A percentile compares a stretch with the other conserved stretches of the same genome.
Conservation (phyloP, 2,329 filamentous ascomycete species). For the Xylariomycetidae sp. region DNA sequence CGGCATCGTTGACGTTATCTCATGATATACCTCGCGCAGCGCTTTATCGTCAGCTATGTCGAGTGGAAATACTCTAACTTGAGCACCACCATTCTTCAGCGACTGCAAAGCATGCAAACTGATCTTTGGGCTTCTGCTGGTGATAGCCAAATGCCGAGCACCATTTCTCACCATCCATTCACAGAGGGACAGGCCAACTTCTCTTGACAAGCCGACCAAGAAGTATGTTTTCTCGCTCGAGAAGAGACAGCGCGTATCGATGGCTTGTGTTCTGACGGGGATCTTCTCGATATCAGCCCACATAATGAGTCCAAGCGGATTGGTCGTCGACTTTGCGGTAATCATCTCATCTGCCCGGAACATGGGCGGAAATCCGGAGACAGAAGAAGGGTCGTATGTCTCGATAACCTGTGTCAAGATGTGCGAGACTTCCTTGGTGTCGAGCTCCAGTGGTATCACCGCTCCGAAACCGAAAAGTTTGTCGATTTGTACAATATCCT, state of each 20-base stretch:
- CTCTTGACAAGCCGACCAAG: conserved; percentile 27
- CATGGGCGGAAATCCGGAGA: no score
- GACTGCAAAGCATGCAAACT: background rate
- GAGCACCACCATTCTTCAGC: background rate
- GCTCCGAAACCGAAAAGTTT: no score
- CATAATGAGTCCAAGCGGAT: no score
- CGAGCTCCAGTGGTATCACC: no score
- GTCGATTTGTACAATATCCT: no score
- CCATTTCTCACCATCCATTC: conserved; percentile 32
- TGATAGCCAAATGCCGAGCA: conserved; percentile 30
- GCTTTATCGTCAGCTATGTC: background rate
- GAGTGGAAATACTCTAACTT: background rate
- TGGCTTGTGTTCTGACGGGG: background rate
- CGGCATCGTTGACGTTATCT: conserved; percentile 3
- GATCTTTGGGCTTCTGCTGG: conserved; percentile 32
- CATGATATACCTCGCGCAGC: background rate
- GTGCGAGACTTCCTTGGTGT: background rate
- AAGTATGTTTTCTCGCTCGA: conserved; percentile 25
- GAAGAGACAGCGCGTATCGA: conserved; percentile 10
- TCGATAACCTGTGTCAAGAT: background rate
- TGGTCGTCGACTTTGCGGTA: no score
- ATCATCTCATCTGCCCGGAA: no score
- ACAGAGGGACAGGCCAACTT: conserved; percentile 30
- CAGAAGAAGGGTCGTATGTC: no score
- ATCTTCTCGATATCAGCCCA: background rate